These are phyloP conservation scores for Colletotrichum caudatum DNA, from an alignment of 2,329 filamentous ascomycete species.

Conservation along the genomic window DNA sequence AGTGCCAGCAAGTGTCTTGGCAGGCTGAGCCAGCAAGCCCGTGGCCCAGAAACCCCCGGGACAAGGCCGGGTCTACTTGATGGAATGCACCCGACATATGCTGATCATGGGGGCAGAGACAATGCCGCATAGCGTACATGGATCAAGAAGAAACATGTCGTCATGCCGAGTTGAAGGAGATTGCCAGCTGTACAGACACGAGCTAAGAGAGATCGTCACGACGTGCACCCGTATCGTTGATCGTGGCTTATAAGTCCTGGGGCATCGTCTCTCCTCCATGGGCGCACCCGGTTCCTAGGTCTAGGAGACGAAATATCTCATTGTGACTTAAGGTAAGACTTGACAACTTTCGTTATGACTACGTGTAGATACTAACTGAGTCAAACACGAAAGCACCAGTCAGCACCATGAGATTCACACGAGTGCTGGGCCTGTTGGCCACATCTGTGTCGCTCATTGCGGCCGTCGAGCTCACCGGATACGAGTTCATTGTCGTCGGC, in stretches of 20 bases:
- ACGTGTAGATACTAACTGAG: too few relatives aligned
- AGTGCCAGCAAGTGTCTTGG: slow-evolving; percentile 3
- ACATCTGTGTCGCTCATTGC: slow-evolving; percentile 41
- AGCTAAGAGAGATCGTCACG: background rate
- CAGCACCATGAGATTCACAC: slow-evolving; percentile 31
- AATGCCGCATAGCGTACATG: background rate
- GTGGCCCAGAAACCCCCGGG: background rate
- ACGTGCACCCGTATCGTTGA: background rate
- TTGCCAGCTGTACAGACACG: background rate
- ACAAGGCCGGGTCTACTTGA: slow-evolving; percentile 2
- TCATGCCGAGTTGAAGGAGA: background rate
- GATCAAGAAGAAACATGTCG: background rate
- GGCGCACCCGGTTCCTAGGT: background rate
- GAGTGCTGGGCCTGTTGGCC: slow-evolving; percentile 42
- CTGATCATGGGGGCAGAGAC: slow-evolving; percentile 5
- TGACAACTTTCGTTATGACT: background rate
- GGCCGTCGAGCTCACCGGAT: slow-evolving; percentile 50
- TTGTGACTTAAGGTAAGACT: background rate
- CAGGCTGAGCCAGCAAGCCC: slow-evolving; percentile 8
- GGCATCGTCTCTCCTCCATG: background rate
- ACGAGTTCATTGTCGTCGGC: slow-evolving; percentile 74
- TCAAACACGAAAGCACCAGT: background rate
- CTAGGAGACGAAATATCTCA: background rate
- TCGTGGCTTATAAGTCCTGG: background rate
- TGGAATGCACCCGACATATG: background rate